Base-by-base conservation (phyloP, 345 rosid genomes). In the Cardamine chenopodiifolia region DNA sequence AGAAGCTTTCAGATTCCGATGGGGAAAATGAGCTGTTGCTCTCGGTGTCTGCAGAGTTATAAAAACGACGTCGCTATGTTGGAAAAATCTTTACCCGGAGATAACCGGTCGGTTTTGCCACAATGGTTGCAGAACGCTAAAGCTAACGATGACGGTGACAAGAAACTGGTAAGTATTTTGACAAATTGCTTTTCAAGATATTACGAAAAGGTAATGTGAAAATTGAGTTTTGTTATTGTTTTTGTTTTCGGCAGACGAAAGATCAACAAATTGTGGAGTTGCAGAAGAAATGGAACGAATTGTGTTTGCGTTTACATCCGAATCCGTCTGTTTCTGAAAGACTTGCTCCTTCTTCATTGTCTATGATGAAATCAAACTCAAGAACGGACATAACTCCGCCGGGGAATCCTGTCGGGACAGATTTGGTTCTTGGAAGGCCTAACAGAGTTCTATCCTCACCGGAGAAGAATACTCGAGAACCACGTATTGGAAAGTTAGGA, bases 91-190 rank as follows among this genome's bases (percentile, higher is more conserved):
- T 66, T 79, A 47, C 69, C 86, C 2, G 88, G 80, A 71, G 62
- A 86, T 78, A 75, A 60, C 83, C 25, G 88, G 82, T 68, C 82
- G 73, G 65, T 50, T 71, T 39, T 81, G 71, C 99, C 99, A n/a
- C 94, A 68, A 66, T 95, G 99, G 99, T 67, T 95, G 81, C 89
- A 84, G 72, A 87, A 77, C 69, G 98, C 94, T 35, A 89, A 86
- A 82, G 70, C 76, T 56, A 78, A 71, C 34, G 86, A 80, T 58
- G 70, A 83, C 18, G 45, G 72, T 25, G 87, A 86, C 78, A 86
- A 81, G 80, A 64, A 73, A 31, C 72, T 32, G 20, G 96, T 84
- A 79, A 73, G 80, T 62, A 1, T 8, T 68, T 34, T 53, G 13
- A 8, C 0, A 10, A 31, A 67, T 71, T 67, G 62, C 19, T 25